Conservation (phyloP, 495 filamentous ascomycete genomes). For the Penicillium diatomitis region DNA sequence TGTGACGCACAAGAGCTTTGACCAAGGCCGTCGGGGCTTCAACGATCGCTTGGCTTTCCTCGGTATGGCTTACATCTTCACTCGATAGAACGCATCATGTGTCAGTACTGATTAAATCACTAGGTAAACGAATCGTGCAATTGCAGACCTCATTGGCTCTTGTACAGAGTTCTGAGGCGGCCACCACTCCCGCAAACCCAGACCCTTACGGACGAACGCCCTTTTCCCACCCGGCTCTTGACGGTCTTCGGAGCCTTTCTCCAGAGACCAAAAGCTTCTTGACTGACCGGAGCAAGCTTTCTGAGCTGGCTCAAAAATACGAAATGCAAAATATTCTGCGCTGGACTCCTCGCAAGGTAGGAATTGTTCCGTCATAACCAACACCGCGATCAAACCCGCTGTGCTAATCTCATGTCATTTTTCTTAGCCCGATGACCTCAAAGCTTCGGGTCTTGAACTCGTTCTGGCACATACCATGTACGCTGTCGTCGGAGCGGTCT, state of each 20-base stretch:
- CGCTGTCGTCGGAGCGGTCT: constrained; percentile 79
- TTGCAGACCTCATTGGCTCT: constrained; percentile 69
- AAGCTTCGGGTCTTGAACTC: constrained; percentile 57
- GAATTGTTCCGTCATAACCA: not conserved
- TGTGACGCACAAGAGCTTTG: constrained; percentile 97
- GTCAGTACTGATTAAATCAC: not conserved
- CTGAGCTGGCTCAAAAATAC: constrained; percentile 56
- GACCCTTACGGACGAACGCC: constrained; percentile 47
- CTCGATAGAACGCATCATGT: not conserved
- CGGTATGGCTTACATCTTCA: constrained; percentile 45
- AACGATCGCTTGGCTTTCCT: constrained; percentile 89
- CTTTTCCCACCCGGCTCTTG: constrained; percentile 64
- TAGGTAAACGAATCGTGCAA: constrained; percentile 74
- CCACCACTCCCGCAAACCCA: constrained; percentile 9
- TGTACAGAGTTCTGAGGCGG: constrained; percentile 38
- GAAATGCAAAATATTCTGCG: constrained; percentile 64
- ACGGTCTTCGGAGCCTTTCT: constrained; percentile 61
- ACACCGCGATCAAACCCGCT: not conserved
- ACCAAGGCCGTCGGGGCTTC: constrained; percentile 86
- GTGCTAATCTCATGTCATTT: not conserved
- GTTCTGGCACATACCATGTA: constrained; percentile 70
- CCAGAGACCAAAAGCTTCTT: constrained; percentile 44
- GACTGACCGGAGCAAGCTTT: constrained; percentile 49
- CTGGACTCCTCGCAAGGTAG: constrained; percentile 77
- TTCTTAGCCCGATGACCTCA: constrained; percentile 59